Conservation (phyloP, 805 yeast species). For the Kodamaea nitidulidarum region DNA sequence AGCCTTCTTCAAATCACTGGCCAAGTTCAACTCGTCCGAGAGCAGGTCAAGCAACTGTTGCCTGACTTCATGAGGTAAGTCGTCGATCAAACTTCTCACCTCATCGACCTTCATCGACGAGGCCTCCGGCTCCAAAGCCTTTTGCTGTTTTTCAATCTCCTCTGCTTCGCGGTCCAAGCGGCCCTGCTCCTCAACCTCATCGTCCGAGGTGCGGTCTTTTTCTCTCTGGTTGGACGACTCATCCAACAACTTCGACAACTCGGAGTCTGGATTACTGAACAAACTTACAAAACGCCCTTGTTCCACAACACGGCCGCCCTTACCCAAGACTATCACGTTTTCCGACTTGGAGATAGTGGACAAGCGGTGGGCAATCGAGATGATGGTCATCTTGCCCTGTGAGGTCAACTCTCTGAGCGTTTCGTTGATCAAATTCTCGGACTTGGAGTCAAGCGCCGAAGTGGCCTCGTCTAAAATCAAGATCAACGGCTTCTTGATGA, state of each 20-base stretch:
- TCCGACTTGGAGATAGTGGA: constrained; percentile 45
- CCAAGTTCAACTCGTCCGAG: constrained; percentile 2
- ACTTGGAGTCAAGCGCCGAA: constrained; percentile 53
- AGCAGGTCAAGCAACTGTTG: constrained; percentile 17
- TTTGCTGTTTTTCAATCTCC: constrained; percentile 16
- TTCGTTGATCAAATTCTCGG: constrained; percentile 45
- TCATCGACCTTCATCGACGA: constrained; percentile 15
- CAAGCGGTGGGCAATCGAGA: constrained; percentile 43
- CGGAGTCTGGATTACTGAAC: constrained; percentile 39
- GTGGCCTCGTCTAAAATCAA: constrained; percentile 69
- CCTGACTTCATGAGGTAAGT: constrained; percentile 32
- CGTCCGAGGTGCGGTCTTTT: constrained; percentile 13
- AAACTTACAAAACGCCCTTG: constrained; percentile 37
- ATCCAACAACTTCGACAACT: constrained; percentile 38
- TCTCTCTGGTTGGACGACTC: constrained; percentile 23
- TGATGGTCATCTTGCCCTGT: constrained; percentile 39
- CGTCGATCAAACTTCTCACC: constrained; percentile 31
- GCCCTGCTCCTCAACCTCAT: constrained; percentile 23
- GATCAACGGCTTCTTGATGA: constrained; percentile 61
- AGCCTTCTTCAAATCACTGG: constrained; percentile 1
- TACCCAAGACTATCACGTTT: constrained; percentile 40
- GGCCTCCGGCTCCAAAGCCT: constrained; percentile 8
- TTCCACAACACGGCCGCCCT: constrained; percentile 39
- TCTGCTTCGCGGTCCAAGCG: constrained; percentile 24
- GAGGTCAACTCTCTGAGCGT: constrained; percentile 35